Base-by-base conservation (phyloP, 768 basidiomycete species). In the Clitopilus passeckerianus region DNA sequence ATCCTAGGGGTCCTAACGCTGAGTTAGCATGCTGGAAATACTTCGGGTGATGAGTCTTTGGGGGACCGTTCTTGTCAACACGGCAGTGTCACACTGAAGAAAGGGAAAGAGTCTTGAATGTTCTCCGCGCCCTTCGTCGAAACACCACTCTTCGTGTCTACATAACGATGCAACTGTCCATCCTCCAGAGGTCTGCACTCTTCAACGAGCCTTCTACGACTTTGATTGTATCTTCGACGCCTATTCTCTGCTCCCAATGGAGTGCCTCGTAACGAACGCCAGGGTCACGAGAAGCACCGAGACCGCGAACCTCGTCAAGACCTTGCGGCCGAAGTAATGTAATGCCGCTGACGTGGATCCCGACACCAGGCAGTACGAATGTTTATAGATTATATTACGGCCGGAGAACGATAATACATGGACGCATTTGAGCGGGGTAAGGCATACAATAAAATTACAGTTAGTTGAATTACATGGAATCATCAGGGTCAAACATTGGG, bases 201-300 rank as follows among this genome's bases (percentile, higher is more conserved):
- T 67, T 61, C 64, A 77, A 79, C 69, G 76, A 77, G 27, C 77
- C 77, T 33, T 70, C 68, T 71, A 68, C 57, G 74, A 78, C 58
- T 70, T 78, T 54, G 76, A 77, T 16, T 75, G 75, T 63, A 66
- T 79, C 65, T 70, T 80, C 33, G 76, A 78, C 60, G 70, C 76
- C 68, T 75, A 9, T 62, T 53, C 27, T 57, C 15, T 54, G 55
- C 27, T 59, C 69, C 46, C 35, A 18, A 20, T 14, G 53, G 53
- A 27, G 16, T 24, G n/a, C 53, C 16, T 24, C 23, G 16, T 24
- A 23, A 8, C 34, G 37, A 59, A 15, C 63, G 58, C 14, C 56
- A 50, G 10, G 35, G 57, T 23, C 20, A 35, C 20, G 60, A 53
- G 3, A 53, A 46, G n/a, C 34, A 37, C 44, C 10, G 50, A 58